Percentiles rank a stretch among this genome's conserved stretches.
Conservation (phyloP, 345 rosid genomes). For the Syzygium jambos region DNA sequence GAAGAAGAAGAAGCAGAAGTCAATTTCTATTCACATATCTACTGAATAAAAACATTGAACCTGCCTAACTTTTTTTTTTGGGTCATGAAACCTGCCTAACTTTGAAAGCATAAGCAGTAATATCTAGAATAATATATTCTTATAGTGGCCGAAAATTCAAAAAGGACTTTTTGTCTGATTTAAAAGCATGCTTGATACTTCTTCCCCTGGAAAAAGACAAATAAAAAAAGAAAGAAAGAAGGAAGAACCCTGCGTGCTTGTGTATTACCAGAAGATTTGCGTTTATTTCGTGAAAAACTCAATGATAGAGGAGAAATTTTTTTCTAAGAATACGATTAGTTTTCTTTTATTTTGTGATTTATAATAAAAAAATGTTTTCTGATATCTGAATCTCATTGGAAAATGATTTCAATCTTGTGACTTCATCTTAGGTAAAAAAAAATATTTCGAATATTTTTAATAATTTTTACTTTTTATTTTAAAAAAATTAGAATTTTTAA, state of each 20-base stretch:
- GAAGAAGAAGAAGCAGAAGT: not conserved
- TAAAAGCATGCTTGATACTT: not conserved
- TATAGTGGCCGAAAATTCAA: not conserved
- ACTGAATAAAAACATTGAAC: not conserved
- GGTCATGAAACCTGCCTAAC: not conserved
- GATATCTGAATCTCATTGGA: too few species aligned
- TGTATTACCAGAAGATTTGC: too few species aligned
- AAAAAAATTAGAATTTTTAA: too few species aligned
- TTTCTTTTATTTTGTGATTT: too few species aligned
- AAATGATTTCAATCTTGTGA: too few species aligned
- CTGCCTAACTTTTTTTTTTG: not conserved
- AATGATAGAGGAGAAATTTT: too few species aligned
- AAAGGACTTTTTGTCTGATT: not conserved
- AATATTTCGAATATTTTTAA: too few species aligned
- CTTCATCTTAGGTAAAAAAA: too few species aligned
- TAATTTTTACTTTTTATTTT: too few species aligned
- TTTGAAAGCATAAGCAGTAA: not conserved
- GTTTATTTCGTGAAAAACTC: too few species aligned
- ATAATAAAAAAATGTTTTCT: too few species aligned
- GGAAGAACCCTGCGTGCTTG: not conserved
- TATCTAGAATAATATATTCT: not conserved
- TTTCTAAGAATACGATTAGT: too few species aligned
- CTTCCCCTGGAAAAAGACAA: not conserved
- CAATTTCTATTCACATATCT: not conserved
- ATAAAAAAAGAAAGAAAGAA: not conserved